Evolutionary conservation across 768 basidiomycete species (phyloP).

Genomic region (Gymnopilus dilepis): DNA sequence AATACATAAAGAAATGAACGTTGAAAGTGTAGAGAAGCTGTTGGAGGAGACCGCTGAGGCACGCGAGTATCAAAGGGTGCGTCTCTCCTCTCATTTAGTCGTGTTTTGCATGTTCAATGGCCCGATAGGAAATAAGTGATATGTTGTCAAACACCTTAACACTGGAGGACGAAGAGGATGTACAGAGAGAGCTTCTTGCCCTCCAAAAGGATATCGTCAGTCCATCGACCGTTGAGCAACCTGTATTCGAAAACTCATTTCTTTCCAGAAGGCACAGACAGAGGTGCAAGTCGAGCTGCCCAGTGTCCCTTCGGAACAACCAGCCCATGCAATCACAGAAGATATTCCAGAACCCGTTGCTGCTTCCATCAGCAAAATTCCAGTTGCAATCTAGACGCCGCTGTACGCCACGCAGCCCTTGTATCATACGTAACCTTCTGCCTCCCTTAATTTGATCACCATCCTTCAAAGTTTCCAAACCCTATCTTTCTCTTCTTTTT

Average conservation of each 20-base stretch:
- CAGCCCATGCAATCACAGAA: conserved; percentile 34
- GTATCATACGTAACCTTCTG: neutral
- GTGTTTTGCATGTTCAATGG: neutral
- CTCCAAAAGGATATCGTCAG: conserved; percentile 71
- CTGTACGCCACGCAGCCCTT: neutral
- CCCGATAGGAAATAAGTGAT: conserved; percentile 84
- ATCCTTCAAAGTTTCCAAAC: conserved; percentile 90
- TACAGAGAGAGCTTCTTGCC: conserved; percentile 78
- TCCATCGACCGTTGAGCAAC: conserved; percentile 20
- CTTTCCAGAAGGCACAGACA: conserved; percentile 36
- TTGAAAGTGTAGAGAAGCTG: conserved; percentile 92
- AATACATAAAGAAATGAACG: conserved; percentile 91
- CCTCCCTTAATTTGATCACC: conserved; percentile 48
- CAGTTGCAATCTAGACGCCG: conserved; percentile 37
- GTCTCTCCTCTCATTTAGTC: neutral
- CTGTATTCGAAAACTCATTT: neutral
- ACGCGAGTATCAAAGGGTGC: conserved; percentile 85
- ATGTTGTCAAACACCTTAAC: conserved; percentile 83
- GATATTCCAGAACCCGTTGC: conserved; percentile 32
- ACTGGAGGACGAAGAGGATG: conserved; percentile 91
- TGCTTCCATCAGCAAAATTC: conserved; percentile 30
- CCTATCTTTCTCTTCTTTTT: conserved; percentile 87
- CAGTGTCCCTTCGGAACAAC: conserved; percentile 54
- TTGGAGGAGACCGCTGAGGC: conserved; percentile 94
- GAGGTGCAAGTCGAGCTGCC: conserved; percentile 51